Conservation (phyloP, 257 asterid genomes). For the Fraxinus quadrangulata region DNA sequence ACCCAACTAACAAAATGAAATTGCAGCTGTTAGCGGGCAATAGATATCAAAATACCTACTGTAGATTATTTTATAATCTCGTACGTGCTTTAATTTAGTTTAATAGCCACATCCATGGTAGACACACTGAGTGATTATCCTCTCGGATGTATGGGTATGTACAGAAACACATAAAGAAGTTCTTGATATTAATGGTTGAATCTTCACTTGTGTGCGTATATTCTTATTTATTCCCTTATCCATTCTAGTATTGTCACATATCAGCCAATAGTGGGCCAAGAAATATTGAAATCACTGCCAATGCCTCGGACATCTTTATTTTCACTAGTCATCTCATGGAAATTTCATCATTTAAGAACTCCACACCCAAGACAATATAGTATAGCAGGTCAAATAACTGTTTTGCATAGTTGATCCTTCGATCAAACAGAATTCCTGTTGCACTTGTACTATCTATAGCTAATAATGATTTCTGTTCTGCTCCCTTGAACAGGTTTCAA, state of each 20-base stretch:
- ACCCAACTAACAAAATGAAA: neutral
- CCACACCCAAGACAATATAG: neutral
- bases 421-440: neutral
- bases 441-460: neutral
- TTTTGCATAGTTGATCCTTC: neutral
- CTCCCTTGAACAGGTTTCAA: slow-evolving; percentile 63
- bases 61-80: neutral
- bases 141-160: neutral
- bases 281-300: no score
- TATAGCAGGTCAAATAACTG: neutral
- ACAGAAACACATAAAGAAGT: neutral
- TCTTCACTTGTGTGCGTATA: neutral
- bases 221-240: neutral
- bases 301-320: no score
- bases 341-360: neutral
- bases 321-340: neutral
- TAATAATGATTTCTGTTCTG: slow-evolving; percentile 2
- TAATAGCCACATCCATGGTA: neutral
- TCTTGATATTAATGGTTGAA: neutral
- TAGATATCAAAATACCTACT: neutral
- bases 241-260: neutral
- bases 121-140: neutral
- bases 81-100: neutral
- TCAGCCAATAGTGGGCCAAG: neutral
- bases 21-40: neutral